Base-by-base conservation (phyloP, 108 stramenopile species). In the Skeletonema marinoi region DNA sequence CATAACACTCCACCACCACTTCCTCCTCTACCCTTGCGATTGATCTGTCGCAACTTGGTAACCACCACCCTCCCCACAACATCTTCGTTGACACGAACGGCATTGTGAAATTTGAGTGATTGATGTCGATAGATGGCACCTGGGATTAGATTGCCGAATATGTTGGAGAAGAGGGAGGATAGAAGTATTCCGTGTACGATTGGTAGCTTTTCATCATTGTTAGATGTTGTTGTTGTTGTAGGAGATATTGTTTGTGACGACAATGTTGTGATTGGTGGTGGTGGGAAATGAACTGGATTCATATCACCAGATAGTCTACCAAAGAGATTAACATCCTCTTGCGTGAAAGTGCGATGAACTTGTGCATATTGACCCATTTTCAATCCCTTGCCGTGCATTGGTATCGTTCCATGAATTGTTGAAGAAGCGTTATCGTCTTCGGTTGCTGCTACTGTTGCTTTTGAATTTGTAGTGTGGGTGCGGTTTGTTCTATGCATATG, bases 171-270 rank as follows among this genome's bases (percentile, higher is more conserved):
- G 17, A 93, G n/a, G 7, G 88, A 90, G 8, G 94, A 79, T 17
- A 90, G 77, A 60, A 95, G 69, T 56, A 92, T 92, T 3, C 94
- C 94, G 68, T 92, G 94, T 10, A 92, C 90, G 32, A 94, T 42
- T 30, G 84, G 85, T 66, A 11, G 38, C 9, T 35, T 35, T 36
- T 5, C 8, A 60, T 63, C 2, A 59, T 2, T 16, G 32, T 13
- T 33, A 32, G 35, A 16, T 35, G 30, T 60, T 68, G 33, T 39
- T 78, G 21, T 1, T 65, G 66, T 39, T 54, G 59, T 25, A 25
- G 25, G 25, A 25, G 25, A 25, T 25, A 25, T 25, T 25, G 25
- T 25, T 25, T 25, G 25, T 25, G 25, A 25, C 25, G 25, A 25
- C 25, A 25, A 25, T 19, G 19, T 66, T 25, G 65, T 35, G 73